Evolutionary conservation across 176 grass and related monocot species (phyloP), one percentile per base, ranked within the genome.

Genomic region (Cenchrus americanus): DNA sequence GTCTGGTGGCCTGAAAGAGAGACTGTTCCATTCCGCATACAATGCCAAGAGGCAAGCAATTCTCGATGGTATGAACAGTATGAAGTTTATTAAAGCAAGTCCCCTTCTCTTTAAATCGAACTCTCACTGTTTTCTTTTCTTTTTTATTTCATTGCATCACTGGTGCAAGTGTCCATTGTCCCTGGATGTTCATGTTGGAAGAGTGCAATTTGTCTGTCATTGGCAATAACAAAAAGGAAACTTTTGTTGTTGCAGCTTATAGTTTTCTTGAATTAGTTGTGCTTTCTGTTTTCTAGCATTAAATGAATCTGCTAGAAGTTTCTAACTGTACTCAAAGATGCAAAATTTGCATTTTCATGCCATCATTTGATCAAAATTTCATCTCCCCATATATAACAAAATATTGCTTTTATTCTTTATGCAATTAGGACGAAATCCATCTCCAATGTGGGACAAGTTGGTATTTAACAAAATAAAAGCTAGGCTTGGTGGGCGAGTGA

Each of bases 401-500:
- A 67, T 23, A 8, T 62, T 78, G 88, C 15, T 70, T 82, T 32
- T 70, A 55, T 8, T 50, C 23, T 79, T 44, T 77, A n/a, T 68
- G 14, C 59, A 73, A 72, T 57, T 80, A 98, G 96, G 96, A 15
- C 78, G 61, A 73, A 95, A 85, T 85, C 91, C 93, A 58, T 95
- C 91, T 34, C 89, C 89, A 78, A 93, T 98, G 75, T 98, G 96
- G 96, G 96, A 95, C 77, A 98, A 77, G 78, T 77, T 98, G 80
- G 96, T 98, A 79, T 98, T 98, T 83, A 98, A 98, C 84, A 96
- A 98, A 88, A 93, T 98, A 87, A 98, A 88, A 92, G 85, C 85
- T 65, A 98, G 85, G 69, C 93, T 99, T 47, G 96, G 96, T 78
- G 96, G 96, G 40, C 87, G 85, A 37, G 93, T 99, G 22, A 90